phyloP scores from a whole-genome alignment of 371 early-diverging fungal species.

The Chytridium lagenaria region DNA sequence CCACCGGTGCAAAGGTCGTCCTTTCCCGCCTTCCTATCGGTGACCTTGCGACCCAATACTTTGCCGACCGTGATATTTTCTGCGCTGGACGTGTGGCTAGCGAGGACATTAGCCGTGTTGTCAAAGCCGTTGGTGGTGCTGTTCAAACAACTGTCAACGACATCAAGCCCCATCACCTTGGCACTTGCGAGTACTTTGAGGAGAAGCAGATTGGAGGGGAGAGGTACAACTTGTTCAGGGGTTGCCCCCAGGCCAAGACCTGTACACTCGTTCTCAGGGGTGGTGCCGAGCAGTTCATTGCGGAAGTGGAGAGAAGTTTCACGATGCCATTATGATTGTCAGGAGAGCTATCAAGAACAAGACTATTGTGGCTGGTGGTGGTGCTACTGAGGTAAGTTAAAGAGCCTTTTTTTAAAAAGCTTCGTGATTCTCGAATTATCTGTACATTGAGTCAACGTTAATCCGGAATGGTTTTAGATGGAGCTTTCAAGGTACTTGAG shows the following conservation, averaged over 20 bases:
- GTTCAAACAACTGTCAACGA: slow-evolving; percentile 93
- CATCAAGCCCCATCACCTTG: slow-evolving; percentile 82
- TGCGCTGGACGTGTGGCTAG: slow-evolving; percentile 98
- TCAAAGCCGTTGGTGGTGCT: slow-evolving; percentile 95
- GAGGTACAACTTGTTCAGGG: slow-evolving; percentile 97
- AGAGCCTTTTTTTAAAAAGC: slow-evolving; percentile 36
- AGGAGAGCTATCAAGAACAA: slow-evolving; percentile 94
- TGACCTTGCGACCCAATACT: slow-evolving; percentile 99
- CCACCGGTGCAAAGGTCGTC: slow-evolving; percentile 99
- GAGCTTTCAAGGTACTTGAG: slow-evolving; percentile 94
- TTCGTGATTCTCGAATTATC: too few species aligned
- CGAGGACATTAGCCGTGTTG: slow-evolving; percentile 93
- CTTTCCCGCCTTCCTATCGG: slow-evolving; percentile 98
- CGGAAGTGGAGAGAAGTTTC: slow-evolving; percentile 99
- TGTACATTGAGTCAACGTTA: too few species aligned
- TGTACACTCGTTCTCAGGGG: slow-evolving; percentile 98
- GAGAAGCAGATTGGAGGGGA: slow-evolving; percentile 98
- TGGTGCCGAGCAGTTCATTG: slow-evolving; percentile 99
- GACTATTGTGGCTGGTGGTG: slow-evolving; percentile 97
- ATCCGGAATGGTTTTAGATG: slow-evolving; percentile 83
- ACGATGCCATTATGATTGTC: slow-evolving; percentile 99
- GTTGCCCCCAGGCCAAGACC: slow-evolving; percentile 89
- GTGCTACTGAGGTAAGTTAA: slow-evolving; percentile 81
- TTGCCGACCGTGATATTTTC: slow-evolving; percentile 99
- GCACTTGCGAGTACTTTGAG: slow-evolving; percentile 93